Conservation (phyloP, 768 basidiomycete genomes). For the Nidula microcarpa region DNA sequence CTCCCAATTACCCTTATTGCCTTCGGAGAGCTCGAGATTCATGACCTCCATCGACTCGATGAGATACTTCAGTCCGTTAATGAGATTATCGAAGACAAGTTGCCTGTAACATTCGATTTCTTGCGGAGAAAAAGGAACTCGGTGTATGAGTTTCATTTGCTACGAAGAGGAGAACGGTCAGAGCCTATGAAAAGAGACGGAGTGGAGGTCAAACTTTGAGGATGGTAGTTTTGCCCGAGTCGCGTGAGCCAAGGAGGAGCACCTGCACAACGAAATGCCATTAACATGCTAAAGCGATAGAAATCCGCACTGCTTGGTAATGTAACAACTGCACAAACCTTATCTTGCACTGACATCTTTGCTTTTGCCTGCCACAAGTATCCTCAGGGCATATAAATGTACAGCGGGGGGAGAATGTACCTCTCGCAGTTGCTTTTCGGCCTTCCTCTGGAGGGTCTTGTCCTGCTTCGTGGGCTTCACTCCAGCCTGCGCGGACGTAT, state of each 20-base stretch:
- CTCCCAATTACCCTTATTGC: slow-evolving; percentile 55
- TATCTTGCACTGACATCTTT: slow-evolving; percentile 69
- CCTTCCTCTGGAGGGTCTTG: slow-evolving; percentile 59
- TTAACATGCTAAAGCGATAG: background rate
- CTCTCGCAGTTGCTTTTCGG: slow-evolving; percentile 76
- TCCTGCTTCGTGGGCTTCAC: slow-evolving; percentile 69
- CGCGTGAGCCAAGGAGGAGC: slow-evolving; percentile 87
- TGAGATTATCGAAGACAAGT: slow-evolving; percentile 89
- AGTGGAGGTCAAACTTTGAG: slow-evolving; percentile 54
- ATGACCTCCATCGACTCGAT: slow-evolving; percentile 90
- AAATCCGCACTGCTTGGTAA: slow-evolving; percentile 10
- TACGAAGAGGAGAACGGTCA: slow-evolving; percentile 19
- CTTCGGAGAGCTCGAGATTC: slow-evolving; percentile 67
- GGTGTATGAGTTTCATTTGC: slow-evolving; percentile 98
- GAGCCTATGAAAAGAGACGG: background rate
- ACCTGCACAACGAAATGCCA: slow-evolving; percentile 43
- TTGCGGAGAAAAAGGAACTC: slow-evolving; percentile 72
- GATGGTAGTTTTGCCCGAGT: slow-evolving; percentile 91
- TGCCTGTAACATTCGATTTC: slow-evolving; percentile 91
- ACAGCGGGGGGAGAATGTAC: slow-evolving; percentile 31
- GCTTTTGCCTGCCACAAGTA: slow-evolving; percentile 57
- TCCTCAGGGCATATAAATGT: too few relatives aligned
- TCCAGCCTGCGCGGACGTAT: slow-evolving; percentile 59
- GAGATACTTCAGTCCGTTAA: slow-evolving; percentile 77
- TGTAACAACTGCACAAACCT: slow-evolving; percentile 36